These are phyloP conservation scores for Candida maris DNA, from an alignment of 805 yeast genomes.

Conservation along the genomic window DNA sequence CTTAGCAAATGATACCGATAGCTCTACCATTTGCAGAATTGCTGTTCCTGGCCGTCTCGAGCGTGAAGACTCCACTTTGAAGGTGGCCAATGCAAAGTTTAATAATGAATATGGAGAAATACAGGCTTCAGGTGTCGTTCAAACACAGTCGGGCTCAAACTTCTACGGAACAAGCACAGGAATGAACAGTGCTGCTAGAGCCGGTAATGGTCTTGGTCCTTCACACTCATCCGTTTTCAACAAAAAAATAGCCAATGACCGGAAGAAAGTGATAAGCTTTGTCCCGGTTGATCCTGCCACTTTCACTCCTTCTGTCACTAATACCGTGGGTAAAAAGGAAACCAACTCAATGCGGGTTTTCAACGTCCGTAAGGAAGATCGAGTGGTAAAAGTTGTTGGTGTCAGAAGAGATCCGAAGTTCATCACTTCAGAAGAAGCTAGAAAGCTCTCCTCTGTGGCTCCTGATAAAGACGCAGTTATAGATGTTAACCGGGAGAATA, in stretches of 20 bases:
- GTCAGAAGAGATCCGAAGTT: constrained; percentile 20
- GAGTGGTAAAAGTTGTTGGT: constrained; percentile 16
- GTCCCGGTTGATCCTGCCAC: constrained; percentile 13
- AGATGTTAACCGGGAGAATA: constrained; percentile 1
- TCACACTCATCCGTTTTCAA: constrained; percentile 54
- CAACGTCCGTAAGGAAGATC: constrained; percentile 22
- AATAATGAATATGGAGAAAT: constrained; percentile 48
- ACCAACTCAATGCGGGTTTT: constrained; percentile 12
- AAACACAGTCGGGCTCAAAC: constrained; percentile 33
- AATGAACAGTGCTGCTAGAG: background rate
- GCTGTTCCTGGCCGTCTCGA: constrained; percentile 24
- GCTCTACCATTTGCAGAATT: constrained; percentile 8
- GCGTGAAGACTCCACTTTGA: constrained; percentile 25
- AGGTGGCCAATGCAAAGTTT: constrained; percentile 17
- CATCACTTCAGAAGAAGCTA: constrained; percentile 20
- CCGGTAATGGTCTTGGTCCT: constrained; percentile 56
- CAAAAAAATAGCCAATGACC: constrained; percentile 41
- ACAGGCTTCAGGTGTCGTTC: constrained; percentile 56
- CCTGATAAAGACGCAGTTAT: constrained; percentile 8
- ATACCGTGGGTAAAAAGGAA: constrained; percentile 4
- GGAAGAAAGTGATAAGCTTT: constrained; percentile 35
- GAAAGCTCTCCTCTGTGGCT: constrained; percentile 11
- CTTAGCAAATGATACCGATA: background rate
- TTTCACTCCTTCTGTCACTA: constrained; percentile 2
- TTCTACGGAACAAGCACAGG: constrained; percentile 13